These are phyloP conservation scores for Pichia sp. DNA, from an alignment of 1,139 yeast genomes.

Conservation along the genomic window DNA sequence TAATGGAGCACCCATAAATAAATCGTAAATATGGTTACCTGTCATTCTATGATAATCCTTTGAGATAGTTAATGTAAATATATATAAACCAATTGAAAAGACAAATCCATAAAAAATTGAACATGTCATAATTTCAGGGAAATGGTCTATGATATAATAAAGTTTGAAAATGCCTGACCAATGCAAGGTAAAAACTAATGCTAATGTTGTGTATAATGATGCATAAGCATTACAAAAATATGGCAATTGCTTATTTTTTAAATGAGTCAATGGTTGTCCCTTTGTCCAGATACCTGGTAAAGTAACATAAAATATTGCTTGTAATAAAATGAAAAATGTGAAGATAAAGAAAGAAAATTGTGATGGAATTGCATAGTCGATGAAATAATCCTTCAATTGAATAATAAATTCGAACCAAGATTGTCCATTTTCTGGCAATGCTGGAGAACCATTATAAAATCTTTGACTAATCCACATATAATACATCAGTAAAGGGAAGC, in stretches of 20 bases:
- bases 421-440: conserved; percentile 61
- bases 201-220: conserved; percentile 68
- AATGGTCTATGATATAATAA: conserved; percentile 67
- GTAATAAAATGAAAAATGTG: conserved; percentile 62
- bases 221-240: conserved; percentile 91
- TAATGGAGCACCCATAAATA: conserved; percentile 96
- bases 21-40: conserved; percentile 83
- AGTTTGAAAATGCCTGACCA: conserved; percentile 67
- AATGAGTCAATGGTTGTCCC: conserved; percentile 86
- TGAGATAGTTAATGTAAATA: conserved; percentile 57
- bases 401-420: conserved; percentile 47
- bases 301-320: conserved; percentile 71
- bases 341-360: conserved; percentile 62
- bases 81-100: conserved; percentile 57
- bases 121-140: conserved; percentile 89
- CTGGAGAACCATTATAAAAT: conserved; percentile 68
- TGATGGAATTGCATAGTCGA: conserved; percentile 64
- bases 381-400: conserved; percentile 42
- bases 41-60: conserved; percentile 84
- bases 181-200: conserved; percentile 55
- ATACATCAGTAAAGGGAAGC: conserved; percentile 91
- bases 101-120: conserved; percentile 74
- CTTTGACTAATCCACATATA: conserved; percentile 92
- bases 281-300: conserved; percentile 93
- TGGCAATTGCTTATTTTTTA: conserved; percentile 73